Percentiles rank a stretch among this genome's conserved stretches.
Evolutionary conservation across 805 yeast genomes (phyloP).

Genomic region (Starmerella apis): DNA sequence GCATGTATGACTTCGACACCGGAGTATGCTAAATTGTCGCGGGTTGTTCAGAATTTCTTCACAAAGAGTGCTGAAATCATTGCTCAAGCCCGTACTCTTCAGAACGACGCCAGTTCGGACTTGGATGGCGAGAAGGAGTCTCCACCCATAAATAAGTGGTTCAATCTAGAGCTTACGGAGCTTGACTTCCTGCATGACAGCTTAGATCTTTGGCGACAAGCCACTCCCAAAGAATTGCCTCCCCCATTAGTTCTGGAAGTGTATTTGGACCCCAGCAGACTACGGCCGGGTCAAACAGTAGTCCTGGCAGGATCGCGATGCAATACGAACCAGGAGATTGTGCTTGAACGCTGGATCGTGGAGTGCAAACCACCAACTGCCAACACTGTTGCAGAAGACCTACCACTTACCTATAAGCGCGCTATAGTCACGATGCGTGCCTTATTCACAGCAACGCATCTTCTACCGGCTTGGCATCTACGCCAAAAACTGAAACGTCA

Average conservation of each 20-base stretch:
- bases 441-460: constrained; percentile 51
- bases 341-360: constrained; percentile 84
- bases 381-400: constrained; percentile 34
- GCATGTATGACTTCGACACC: constrained; percentile 16
- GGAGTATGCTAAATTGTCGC: constrained; percentile 25
- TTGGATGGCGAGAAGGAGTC: constrained; percentile 19
- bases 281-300: constrained; percentile 48
- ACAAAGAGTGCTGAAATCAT: constrained; percentile 34
- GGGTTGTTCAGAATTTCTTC: constrained; percentile 34
- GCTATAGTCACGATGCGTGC: constrained; percentile 65
- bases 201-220: constrained; percentile 48
- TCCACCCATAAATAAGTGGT: constrained; percentile 29
- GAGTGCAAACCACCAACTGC: constrained; percentile 48
- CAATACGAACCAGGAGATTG: constrained; percentile 61
- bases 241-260: constrained; percentile 86
- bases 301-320: constrained; percentile 45
- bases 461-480: constrained; percentile 64
- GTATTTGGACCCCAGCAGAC: constrained; percentile 53
- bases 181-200: constrained; percentile 42
- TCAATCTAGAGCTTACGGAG: constrained; percentile 36
- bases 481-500: constrained; percentile 37
- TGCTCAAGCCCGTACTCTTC: constrained; percentile 22
- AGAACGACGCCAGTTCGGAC: constrained; percentile 20
- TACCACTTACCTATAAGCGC: constrained; percentile 62
- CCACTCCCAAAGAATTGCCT: constrained; percentile 28